Conservation (phyloP, 768 basidiomycete species). For the Royoungia palumana region DNA sequence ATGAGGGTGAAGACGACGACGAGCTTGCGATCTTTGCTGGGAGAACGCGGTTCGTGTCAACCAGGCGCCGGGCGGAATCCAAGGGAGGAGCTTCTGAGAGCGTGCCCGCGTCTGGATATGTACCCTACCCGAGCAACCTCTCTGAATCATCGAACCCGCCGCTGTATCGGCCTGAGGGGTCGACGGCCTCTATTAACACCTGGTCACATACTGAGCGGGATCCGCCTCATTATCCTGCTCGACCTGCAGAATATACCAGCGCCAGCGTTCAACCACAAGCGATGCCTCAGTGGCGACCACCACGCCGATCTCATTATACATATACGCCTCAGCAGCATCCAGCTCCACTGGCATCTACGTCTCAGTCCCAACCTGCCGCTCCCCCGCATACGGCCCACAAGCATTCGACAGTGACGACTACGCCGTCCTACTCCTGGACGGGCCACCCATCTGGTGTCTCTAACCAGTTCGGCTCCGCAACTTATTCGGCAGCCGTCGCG, state of each 20-base stretch:
- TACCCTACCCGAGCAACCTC: background rate
- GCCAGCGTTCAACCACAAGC: conserved; percentile 8
- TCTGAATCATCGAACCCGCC: conserved; percentile 6
- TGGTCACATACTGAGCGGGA: conserved; percentile 21
- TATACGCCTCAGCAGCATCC: conserved; percentile 21
- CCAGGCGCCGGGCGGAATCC: conserved; percentile 33
- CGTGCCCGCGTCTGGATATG: conserved; percentile 3
- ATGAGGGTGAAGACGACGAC: conserved; percentile 52
- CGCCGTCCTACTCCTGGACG: conserved; percentile 17
- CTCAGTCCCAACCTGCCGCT: background rate
- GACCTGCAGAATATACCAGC: conserved; percentile 6
- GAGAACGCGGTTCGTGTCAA: conserved; percentile 57
- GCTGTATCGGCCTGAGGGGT: conserved; percentile 15
- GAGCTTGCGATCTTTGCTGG: conserved; percentile 71
- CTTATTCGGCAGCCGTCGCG: conserved; percentile 7
- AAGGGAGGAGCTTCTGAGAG: conserved; percentile 11
- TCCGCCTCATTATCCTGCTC: conserved; percentile 1
- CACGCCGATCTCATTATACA: conserved; percentile 27
- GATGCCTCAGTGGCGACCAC: conserved; percentile 27
- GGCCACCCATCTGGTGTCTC: conserved; percentile 1
- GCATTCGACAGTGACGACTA: conserved; percentile 12
- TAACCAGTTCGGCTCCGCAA: conserved; percentile 4
- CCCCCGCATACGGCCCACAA: conserved; percentile 20
- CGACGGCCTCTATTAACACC: conserved; percentile 10
- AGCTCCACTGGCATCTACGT: conserved; percentile 3